Conservation (phyloP, 805 yeast genomes). For the Hanseniaspora meyeri region DNA sequence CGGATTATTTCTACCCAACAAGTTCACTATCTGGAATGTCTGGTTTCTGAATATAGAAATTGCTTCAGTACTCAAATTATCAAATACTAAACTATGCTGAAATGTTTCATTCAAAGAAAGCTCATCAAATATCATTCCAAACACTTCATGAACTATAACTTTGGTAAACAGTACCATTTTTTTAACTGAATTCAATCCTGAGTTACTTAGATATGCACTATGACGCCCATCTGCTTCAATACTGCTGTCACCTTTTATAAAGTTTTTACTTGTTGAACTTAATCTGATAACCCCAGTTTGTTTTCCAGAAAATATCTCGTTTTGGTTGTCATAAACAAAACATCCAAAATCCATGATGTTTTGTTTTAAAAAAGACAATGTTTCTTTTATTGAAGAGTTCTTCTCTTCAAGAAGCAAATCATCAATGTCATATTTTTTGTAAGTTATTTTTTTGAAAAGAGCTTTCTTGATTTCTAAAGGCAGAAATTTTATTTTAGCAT, state of each 20-base stretch:
- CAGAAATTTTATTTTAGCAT: background rate
- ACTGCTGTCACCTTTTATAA: background rate
- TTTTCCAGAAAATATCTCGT: constrained; percentile 51
- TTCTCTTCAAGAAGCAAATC: constrained; percentile 38
- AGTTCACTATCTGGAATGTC: constrained; percentile 6
- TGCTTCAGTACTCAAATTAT: background rate
- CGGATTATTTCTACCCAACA: constrained; percentile 3
- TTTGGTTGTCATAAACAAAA: constrained; percentile 54
- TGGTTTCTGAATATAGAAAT: background rate
- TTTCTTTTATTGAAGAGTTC: background rate
- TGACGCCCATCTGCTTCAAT: background rate
- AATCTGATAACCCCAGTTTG: constrained; percentile 86
- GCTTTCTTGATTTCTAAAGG: constrained; percentile 2
- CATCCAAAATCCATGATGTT: constrained; percentile 75
- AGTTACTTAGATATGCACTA: background rate
- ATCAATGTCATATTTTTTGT: constrained; percentile 10
- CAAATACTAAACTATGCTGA: background rate
- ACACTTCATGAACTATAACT: constrained; percentile 58
- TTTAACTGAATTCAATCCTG: constrained; percentile 75
- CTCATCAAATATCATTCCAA: constrained; percentile 33
- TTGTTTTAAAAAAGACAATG: constrained; percentile 45
- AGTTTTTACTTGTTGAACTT: constrained; percentile 30
- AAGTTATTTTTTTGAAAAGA: background rate
- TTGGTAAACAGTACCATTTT: constrained; percentile 65
- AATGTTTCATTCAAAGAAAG: constrained; percentile 26